A percentile compares a stretch with the other conserved stretches of the same genome.
Conservation (phyloP, 169 alveolate species). For the Amoebophrya sp. region DNA sequence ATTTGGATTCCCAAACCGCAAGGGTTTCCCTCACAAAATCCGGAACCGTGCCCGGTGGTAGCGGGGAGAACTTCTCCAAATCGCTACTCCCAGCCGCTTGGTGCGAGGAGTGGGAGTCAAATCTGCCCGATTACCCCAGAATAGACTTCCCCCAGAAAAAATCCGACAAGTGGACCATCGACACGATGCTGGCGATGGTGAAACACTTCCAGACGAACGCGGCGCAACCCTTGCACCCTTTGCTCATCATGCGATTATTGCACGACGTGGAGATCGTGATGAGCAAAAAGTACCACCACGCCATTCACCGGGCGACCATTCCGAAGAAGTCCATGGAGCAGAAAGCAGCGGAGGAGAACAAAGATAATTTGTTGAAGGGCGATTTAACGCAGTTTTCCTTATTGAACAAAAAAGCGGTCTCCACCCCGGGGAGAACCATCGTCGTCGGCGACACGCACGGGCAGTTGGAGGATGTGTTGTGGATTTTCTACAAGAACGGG, state of each 20-base stretch:
- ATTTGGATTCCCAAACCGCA: not conserved
- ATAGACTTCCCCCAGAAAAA: not conserved
- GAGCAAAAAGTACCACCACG: not conserved
- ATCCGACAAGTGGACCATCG: not conserved
- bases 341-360: not conserved
- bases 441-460: constrained; percentile 82
- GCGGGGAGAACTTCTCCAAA: not conserved
- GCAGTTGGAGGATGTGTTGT: constrained; percentile 75
- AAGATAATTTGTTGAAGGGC: not conserved
- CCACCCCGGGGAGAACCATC: constrained; percentile 22
- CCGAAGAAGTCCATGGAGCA: not conserved
- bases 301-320: not conserved
- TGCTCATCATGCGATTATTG: not conserved
- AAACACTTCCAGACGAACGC: not conserved
- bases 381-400: not conserved
- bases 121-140: not conserved
- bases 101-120: not conserved
- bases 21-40: not conserved
- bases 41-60: not conserved
- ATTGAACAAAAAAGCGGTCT: not conserved
- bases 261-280: not conserved
- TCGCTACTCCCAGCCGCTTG: not conserved
- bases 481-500: constrained; percentile 73
- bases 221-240: not conserved
- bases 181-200: not conserved